phyloP scores from a whole-genome alignment of 305 asterid genomes.

The Fraxinus dipetala region DNA sequence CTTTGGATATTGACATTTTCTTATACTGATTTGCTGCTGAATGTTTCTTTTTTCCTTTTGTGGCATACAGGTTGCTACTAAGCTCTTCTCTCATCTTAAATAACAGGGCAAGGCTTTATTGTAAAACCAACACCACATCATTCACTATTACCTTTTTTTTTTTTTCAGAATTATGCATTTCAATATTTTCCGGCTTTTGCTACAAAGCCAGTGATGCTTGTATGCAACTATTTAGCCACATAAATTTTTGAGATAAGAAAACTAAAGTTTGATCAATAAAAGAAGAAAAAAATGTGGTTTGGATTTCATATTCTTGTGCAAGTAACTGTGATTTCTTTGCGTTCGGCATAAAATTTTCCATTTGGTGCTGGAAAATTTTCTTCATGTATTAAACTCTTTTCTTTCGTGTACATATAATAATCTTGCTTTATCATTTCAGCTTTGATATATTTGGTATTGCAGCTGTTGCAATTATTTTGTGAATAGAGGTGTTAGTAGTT shows the following conservation, averaged over 20 bases:
- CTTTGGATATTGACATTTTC: neutral
- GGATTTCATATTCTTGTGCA: slow-evolving; percentile 14
- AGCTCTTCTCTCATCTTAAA: slow-evolving; percentile 63
- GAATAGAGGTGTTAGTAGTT: neutral
- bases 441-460: neutral
- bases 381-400: neutral
- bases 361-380: neutral
- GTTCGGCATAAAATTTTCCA: neutral
- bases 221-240: slow-evolving; percentile 16
- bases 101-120: slow-evolving; percentile 27
- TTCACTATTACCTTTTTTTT: neutral
- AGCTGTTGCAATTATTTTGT: neutral
- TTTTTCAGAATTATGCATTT: slow-evolving; percentile 3
- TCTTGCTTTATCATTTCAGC: neutral
- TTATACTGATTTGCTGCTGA: slow-evolving; percentile 9
- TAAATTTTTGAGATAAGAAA: slow-evolving; percentile 25
- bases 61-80: slow-evolving; percentile 62
- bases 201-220: slow-evolving; percentile 5
- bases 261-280: slow-evolving; percentile 26
- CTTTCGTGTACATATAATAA: neutral
- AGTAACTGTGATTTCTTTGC: slow-evolving; percentile 13
- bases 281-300: slow-evolving; percentile 22
- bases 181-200: neutral
- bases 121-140: slow-evolving; percentile 10
- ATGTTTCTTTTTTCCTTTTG: neutral